Evolutionary conservation across 495 filamentous ascomycete species (phyloP), one percentile per base, ranked within the genome.

Genomic region (Elaphomyces granulatus): DNA sequence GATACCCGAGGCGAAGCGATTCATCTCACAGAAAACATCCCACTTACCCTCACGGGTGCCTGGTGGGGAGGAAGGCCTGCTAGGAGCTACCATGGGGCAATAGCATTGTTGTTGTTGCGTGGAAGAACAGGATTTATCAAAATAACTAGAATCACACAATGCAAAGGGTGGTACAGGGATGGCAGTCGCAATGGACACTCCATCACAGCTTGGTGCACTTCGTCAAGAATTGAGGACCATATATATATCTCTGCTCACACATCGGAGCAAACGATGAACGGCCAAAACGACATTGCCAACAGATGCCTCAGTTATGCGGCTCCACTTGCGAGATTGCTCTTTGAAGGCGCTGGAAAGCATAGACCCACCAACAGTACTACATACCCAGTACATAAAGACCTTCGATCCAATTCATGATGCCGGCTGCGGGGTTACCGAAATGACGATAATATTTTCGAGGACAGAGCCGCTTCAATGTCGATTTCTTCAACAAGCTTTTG

Each of bases 321-420:
- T 45, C 75, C 71, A 80, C 20, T 74, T 76, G 3, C 34, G 46
- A 0, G 71, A 70, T 45, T 80, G 73, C 28, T 72, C 61, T 20
- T 63, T 66, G 52, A 75, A 71, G 2, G 68, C 52, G 8, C 45
- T 64, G 0, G 57, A 48, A 4, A 74, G 46, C 0, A 79, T 32
- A 0, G 52, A 35, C 4, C 48, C 36, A 23, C 58, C 44, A 38
- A 63, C 51, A 8, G 48, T 45, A 1, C 49, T 12, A 56, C 47
- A 3, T 53, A 53, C 26, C 45, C 8, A 20, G 37, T 4, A 45
- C 43, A 32, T 55, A 50, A 7, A 40, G 30, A 7, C 34, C 20
- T 20, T 36, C 41, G 3, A 57, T 33, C 53, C 53, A 57, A 10
- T 31, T 3, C 20, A 51, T 45, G 20, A 57, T 51, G 31, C 38